Percentiles rank a stretch among this genome's conserved stretches.
Conservation (phyloP, 768 basidiomycete genomes). For the Chalciporus sphaerocephalus region DNA sequence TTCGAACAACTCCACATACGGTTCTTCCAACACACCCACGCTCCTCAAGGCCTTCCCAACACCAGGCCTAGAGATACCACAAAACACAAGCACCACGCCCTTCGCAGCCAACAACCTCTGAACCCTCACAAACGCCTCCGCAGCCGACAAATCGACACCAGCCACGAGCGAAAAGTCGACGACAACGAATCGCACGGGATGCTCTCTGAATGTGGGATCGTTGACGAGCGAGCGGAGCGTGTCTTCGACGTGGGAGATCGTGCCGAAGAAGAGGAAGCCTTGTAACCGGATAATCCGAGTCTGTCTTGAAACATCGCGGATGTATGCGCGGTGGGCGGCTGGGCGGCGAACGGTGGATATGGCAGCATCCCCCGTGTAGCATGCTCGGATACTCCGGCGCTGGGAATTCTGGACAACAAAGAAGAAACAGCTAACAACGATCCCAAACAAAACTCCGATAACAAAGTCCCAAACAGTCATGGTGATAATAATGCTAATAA, state of each 20-base stretch:
- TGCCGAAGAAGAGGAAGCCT: constrained; percentile 93
- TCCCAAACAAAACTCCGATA: constrained; percentile 86
- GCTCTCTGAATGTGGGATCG: constrained; percentile 61
- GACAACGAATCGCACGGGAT: constrained; percentile 85
- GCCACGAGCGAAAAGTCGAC: constrained; percentile 82
- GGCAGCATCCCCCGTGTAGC: constrained; percentile 78
- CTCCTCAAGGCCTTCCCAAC: constrained; percentile 71
- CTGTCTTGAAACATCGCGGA: constrained; percentile 89
- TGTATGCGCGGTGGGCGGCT: constrained; percentile 79
- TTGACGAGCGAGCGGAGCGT: constrained; percentile 75
- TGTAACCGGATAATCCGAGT: constrained; percentile 86
- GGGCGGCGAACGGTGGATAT: constrained; percentile 92
- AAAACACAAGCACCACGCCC: constrained; percentile 82
- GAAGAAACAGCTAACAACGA: constrained; percentile 89
- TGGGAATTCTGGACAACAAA: constrained; percentile 97
- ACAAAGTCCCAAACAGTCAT: constrained; percentile 98
- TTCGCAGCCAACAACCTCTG: constrained; percentile 75
- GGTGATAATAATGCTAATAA: constrained; percentile 78
- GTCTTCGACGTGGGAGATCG: constrained; percentile 86
- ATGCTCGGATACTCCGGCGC: constrained; percentile 73
- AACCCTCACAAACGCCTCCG: constrained; percentile 91
- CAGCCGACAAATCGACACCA: constrained; percentile 91
- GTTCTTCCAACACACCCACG: constrained; percentile 75
- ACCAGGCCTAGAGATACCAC: constrained; percentile 65
- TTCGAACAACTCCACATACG: constrained; percentile 75